Conservation (phyloP, 139 green algal species). For the Volvox reticuliferus region DNA sequence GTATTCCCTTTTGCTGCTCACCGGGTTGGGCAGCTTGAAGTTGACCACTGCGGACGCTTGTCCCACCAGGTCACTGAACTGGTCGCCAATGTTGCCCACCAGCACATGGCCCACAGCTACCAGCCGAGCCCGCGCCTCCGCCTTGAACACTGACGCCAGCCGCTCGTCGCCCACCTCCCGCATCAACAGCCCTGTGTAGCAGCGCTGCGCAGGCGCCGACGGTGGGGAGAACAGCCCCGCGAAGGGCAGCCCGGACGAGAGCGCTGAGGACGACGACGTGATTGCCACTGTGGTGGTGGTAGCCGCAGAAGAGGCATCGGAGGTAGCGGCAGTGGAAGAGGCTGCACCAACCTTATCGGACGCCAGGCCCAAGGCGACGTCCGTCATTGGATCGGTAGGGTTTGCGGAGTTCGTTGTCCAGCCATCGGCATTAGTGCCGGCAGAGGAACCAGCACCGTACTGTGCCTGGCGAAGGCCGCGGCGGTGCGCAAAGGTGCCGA, state of each 20-base stretch:
- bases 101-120: slow-evolving; percentile 44
- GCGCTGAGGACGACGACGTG: background rate
- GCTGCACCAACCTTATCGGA: background rate
- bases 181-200: slow-evolving; percentile 68
- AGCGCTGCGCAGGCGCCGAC: slow-evolving; percentile 36
- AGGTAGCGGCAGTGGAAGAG: background rate
- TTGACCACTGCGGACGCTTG: slow-evolving; percentile 42
- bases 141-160: slow-evolving; percentile 75
- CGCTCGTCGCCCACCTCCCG: slow-evolving; percentile 41
- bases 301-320: background rate
- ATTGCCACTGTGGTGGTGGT: background rate
- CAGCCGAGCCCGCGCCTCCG: slow-evolving; percentile 59
- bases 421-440: no score
- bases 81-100: slow-evolving; percentile 56
- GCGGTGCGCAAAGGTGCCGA: background rate
- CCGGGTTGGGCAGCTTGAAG: slow-evolving; percentile 78
- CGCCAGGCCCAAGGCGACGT: background rate
- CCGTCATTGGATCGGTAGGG: background rate
- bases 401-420: background rate
- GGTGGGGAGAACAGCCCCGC: background rate
- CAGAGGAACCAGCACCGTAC: no score
- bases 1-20: slow-evolving; percentile 3
- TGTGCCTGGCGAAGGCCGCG: no score
- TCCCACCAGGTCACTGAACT: slow-evolving; percentile 66
- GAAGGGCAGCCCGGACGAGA: background rate